phyloP scores from a whole-genome alignment of 1,284 basidiomycete species.

The Trichosporon asahii region DNA sequence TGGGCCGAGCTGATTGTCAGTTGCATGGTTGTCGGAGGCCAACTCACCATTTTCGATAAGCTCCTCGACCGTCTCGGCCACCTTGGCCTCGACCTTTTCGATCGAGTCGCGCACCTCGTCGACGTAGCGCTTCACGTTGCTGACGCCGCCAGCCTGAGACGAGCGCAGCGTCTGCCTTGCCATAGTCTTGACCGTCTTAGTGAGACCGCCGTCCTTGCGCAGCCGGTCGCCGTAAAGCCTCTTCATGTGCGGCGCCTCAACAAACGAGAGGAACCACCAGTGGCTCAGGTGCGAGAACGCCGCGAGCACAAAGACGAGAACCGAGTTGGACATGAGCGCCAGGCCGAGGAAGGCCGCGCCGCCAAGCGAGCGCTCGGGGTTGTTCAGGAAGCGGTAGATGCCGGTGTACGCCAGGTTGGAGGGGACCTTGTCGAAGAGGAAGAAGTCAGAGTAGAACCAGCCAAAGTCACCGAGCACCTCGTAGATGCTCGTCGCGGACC shows the following conservation, averaged over 20 bases:
- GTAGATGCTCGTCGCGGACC: constrained; percentile 85
- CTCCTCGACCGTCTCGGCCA: constrained; percentile 83
- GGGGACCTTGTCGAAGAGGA: constrained; percentile 85
- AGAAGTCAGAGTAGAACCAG: constrained; percentile 98
- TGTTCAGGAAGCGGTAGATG: constrained; percentile 94
- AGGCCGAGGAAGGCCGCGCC: constrained; percentile 93
- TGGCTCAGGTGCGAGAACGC: constrained; percentile 77
- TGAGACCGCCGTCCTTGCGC: constrained; percentile 90
- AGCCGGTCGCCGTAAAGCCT: constrained; percentile 89
- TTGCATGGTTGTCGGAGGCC: no score
- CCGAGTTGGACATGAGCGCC: constrained; percentile 82
- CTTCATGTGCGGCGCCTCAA: constrained; percentile 95
- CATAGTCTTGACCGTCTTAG: constrained; percentile 90
- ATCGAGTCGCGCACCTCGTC: constrained; percentile 88
- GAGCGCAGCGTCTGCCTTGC: constrained; percentile 71
- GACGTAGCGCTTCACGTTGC: constrained; percentile 73
- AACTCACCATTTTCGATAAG: constrained; percentile 80
- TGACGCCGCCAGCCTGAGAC: constrained; percentile 55
- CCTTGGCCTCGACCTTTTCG: constrained; percentile 91
- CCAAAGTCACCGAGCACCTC: constrained; percentile 91
- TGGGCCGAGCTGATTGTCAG: constrained; percentile 55
- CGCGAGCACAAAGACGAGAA: constrained; percentile 78
- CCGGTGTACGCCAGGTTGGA: constrained; percentile 89
- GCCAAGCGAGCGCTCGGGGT: constrained; percentile 88
- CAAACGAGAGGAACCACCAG: constrained; percentile 84